Evolutionary conservation across 1,284 basidiomycete genomes (phyloP).

Genomic region (Apiotrichum mycotoxinovorans): DNA sequence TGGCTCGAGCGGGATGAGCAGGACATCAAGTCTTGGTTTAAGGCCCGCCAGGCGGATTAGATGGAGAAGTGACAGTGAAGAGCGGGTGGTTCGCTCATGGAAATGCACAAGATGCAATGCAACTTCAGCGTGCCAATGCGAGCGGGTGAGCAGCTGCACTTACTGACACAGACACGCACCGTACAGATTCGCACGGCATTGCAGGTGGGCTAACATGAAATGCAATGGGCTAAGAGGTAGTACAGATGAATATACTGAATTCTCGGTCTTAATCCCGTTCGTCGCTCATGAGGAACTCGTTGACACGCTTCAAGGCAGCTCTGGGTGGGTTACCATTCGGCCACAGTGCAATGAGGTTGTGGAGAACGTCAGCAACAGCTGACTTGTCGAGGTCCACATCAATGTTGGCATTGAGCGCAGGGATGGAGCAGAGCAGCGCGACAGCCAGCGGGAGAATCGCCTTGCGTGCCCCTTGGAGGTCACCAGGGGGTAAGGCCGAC

Average conservation of each 20-base stretch:
- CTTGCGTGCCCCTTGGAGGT: constrained; percentile 17
- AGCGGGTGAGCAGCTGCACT: too few relatives aligned
- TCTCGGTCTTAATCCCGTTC: not conserved
- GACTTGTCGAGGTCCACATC: constrained; percentile 24
- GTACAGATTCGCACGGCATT: too few relatives aligned
- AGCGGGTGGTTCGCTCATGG: too few relatives aligned
- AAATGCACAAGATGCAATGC: not conserved
- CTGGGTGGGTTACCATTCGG: constrained; percentile 47
- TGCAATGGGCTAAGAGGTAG: too few relatives aligned
- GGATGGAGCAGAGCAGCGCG: constrained; percentile 25
- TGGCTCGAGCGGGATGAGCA: constrained; percentile 54
- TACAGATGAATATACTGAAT: too few relatives aligned
- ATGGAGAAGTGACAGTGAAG: not conserved
- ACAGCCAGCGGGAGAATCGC: constrained; percentile 31
- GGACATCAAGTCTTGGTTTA: constrained; percentile 59
- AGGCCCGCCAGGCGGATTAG: constrained; percentile 45
- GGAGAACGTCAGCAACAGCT: constrained; percentile 31
- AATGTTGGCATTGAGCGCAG: constrained; percentile 1
- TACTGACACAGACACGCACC: too few relatives aligned
- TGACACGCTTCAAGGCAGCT: constrained; percentile 44
- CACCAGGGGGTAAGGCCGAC: not conserved
- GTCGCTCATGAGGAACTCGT: constrained; percentile 43
- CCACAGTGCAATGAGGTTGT: constrained; percentile 41
- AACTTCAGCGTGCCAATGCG: too few relatives aligned
- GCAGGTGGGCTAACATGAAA: too few relatives aligned